Percentiles rank a stretch among this genome's conserved stretches.
Evolutionary conservation across 306 rosid genomes (phyloP).

Genomic region (Malus orientalis): DNA sequence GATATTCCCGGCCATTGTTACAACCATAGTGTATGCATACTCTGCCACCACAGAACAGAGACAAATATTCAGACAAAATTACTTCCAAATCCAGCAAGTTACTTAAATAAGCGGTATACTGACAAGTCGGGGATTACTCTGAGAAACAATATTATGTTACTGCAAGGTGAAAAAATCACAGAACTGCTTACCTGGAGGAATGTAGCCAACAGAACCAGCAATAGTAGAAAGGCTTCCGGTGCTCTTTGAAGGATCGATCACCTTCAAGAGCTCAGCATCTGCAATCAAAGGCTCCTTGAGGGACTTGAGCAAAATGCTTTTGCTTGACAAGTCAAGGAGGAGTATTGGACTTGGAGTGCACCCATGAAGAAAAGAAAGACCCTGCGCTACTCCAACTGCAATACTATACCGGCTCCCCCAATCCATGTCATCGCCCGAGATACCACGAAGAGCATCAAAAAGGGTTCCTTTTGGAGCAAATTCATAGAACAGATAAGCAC

Average conservation of each 20-base stretch:
- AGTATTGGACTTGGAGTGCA: constrained; percentile 59
- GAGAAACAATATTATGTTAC: background rate
- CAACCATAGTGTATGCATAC: constrained; percentile 87
- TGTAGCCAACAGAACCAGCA: constrained; percentile 92
- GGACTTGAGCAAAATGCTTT: constrained; percentile 74
- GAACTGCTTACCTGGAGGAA: constrained; percentile 79
- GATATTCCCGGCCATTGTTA: constrained; percentile 67
- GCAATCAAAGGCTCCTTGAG: constrained; percentile 89
- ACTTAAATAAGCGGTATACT: background rate
- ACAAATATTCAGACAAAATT: background rate
- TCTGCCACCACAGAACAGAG: constrained; percentile 38
- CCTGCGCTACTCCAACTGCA: constrained; percentile 92
- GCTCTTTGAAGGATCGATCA: constrained; percentile 83
- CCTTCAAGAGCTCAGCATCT: constrained; percentile 78
- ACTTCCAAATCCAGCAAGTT: background rate
- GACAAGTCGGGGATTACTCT: background rate
- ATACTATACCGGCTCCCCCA: constrained; percentile 86
- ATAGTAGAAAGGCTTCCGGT: constrained; percentile 74
- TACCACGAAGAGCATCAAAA: constrained; percentile 60
- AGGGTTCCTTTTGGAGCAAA: constrained; percentile 65
- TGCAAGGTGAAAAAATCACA: background rate
- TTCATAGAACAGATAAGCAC: constrained; percentile 62
- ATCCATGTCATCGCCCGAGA: constrained; percentile 42
- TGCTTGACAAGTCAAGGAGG: constrained; percentile 77
- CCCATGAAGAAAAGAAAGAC: constrained; percentile 85